A percentile compares a stretch with the other conserved stretches of the same genome.
phyloP scores from a whole-genome alignment of 331 rosid genomes.

The Rosa hybrid region DNA sequence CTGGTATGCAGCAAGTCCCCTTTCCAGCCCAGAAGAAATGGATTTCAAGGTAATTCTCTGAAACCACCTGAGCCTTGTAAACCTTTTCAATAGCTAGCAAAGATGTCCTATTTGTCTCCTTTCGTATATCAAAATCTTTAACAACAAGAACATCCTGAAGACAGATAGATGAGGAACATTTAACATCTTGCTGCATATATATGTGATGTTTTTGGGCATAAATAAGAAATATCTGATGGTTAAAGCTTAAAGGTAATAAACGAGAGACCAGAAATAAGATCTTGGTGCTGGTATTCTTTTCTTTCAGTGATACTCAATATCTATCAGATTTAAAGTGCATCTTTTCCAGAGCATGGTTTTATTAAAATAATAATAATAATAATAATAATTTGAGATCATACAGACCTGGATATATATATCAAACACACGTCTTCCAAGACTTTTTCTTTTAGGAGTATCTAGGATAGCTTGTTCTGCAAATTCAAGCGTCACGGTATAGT shows the following conservation, averaged over 20 bases:
- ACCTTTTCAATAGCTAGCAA: conserved; percentile 37
- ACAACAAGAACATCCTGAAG: background rate
- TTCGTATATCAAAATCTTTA: conserved; percentile 45
- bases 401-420: conserved; percentile 82
- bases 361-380: background rate
- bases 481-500: conserved; percentile 65
- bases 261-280: background rate
- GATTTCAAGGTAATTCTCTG: conserved; percentile 66
- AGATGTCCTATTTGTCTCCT: conserved; percentile 55
- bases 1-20: conserved; percentile 81
- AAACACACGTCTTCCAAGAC: conserved; percentile 70
- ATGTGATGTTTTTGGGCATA: background rate
- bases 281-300: background rate
- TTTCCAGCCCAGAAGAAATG: conserved; percentile 96
- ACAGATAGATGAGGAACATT: background rate
- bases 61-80: conserved; percentile 54
- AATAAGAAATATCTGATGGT: background rate
- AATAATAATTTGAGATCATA: background rate
- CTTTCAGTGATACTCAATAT: background rate
- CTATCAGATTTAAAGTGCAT: background rate
- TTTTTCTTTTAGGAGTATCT: conserved; percentile 49
- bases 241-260: background rate
- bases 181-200: background rate
- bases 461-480: conserved; percentile 57
- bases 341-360: background rate